Evolutionary conservation across 2,329 filamentous ascomycete genomes (phyloP), one percentile per base, ranked within the genome.

Genomic region (Colletotrichum theobromicola): DNA sequence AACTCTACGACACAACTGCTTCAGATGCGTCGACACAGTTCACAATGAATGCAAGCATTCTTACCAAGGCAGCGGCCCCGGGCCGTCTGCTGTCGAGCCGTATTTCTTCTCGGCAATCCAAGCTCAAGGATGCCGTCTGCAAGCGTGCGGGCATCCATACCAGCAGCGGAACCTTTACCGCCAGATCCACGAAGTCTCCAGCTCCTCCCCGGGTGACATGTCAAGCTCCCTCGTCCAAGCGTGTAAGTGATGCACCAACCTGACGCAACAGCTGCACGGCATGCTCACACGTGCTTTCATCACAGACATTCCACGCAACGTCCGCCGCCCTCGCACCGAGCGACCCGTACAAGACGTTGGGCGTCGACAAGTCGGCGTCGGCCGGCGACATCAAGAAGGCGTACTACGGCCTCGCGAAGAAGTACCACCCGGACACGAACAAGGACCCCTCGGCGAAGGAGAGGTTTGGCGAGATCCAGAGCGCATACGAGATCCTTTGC

Each of bases 381-480:
- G 87, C 95, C 4, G 88, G 92, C 74, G 96, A 98, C 42, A 98
- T 99, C 83, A 99, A 99, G 84, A 98, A 98, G 84, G 96, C 97
- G 4, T 99, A 99, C 87, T 99, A 99, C 83, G 95, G 96, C 65
- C 88, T 98, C 74, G 97, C 97, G 24, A 99, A 99, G 85, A 99
- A 98, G 82, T 99, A 92, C 83, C 97, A 99, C 81, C 97, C 97
- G 10, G 97, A 99, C 83, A 98, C 97, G 42, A 99, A 98, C 88
- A 98, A 98, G 84, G 97, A 98, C 79, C 84, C 94, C 4, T 90
- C 88, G n/a, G 96, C 97, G 42, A 98, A 98, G 83, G 97, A 98
- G 80, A 96, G 94, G 80, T 99, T 99, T 80, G 91, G 93, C 77
- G 96, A 98, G 79, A 95, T 97, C 69, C 97, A 99, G 84, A 91